Conservation (phyloP, 305 asterid species). For the Caryopteris hybrid region DNA sequence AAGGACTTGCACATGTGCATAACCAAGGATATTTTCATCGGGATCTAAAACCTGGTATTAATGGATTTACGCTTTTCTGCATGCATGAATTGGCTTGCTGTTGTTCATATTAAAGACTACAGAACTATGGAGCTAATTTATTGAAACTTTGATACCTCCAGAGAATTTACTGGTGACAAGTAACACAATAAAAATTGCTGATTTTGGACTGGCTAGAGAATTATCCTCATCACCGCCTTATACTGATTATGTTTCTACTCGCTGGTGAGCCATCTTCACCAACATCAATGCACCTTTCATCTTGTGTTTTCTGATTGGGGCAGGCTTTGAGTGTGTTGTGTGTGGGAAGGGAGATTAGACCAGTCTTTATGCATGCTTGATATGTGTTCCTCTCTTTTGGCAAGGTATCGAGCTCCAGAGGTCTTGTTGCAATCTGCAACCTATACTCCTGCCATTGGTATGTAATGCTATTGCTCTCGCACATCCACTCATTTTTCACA, state of each 20-base stretch:
- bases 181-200: slow-evolving; percentile 80
- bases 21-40: slow-evolving; percentile 79
- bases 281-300: neutral
- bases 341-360: no score
- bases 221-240: slow-evolving; percentile 83
- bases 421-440: slow-evolving; percentile 74
- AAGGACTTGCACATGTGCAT: slow-evolving; percentile 83
- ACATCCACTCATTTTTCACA: neutral
- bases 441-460: slow-evolving; percentile 93
- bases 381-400: slow-evolving; percentile 9
- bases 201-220: slow-evolving; percentile 98
- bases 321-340: slow-evolving; percentile 14
- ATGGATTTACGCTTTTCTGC: slow-evolving; percentile 14
- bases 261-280: slow-evolving; percentile 66
- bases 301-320: slow-evolving; percentile 3
- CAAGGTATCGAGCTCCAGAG: slow-evolving; percentile 98
- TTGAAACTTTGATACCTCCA: slow-evolving; percentile 27
- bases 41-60: slow-evolving; percentile 94
- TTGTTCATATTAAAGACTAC: neutral
- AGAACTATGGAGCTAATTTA: slow-evolving; percentile 17
- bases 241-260: slow-evolving; percentile 98
- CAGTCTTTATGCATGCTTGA: neutral
- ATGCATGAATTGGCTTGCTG: neutral
- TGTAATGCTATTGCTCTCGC: slow-evolving; percentile 19
- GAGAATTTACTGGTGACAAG: slow-evolving; percentile 92